phyloP scores from a whole-genome alignment of 352 stramenopile genomes.

The Globisporangium solare region DNA sequence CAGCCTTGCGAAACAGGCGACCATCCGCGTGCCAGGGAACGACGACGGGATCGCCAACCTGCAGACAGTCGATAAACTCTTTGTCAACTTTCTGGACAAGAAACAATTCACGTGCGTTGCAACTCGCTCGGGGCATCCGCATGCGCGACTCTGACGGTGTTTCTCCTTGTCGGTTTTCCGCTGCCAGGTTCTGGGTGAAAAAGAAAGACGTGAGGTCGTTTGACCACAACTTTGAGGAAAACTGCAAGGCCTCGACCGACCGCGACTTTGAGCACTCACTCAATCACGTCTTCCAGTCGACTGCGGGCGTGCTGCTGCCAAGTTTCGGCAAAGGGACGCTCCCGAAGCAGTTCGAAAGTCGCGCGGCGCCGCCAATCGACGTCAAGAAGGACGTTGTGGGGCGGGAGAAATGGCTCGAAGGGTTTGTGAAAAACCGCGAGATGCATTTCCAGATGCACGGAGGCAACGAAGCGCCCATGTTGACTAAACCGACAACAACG shows the following conservation, averaged over 20 bases:
- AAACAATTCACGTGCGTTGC: constrained; percentile 21
- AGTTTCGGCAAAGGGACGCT: constrained; percentile 40
- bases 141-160: not conserved
- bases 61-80: constrained; percentile 26
- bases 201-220: constrained; percentile 33
- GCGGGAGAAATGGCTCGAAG: constrained; percentile 28
- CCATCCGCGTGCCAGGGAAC: constrained; percentile 50
- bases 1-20: constrained; percentile 28
- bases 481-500: constrained; percentile 1
- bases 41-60: constrained; percentile 35
- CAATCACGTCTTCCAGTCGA: constrained; percentile 30
- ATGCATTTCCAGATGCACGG: constrained; percentile 28
- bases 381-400: constrained; percentile 24
- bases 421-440: constrained; percentile 30
- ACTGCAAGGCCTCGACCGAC: constrained; percentile 25
- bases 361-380: constrained; percentile 22
- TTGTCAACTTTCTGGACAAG: constrained; percentile 56
- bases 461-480: constrained; percentile 14
- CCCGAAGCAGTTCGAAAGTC: constrained; percentile 24
- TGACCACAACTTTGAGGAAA: constrained; percentile 30
- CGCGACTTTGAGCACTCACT: constrained; percentile 40
- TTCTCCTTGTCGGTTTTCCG: not conserved
- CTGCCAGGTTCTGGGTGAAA: constrained; percentile 43
- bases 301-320: constrained; percentile 34
- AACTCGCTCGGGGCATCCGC: not conserved